Evolutionary conservation across 768 basidiomycete genomes (phyloP).

Genomic region (Candolleomyces eurysporus): DNA sequence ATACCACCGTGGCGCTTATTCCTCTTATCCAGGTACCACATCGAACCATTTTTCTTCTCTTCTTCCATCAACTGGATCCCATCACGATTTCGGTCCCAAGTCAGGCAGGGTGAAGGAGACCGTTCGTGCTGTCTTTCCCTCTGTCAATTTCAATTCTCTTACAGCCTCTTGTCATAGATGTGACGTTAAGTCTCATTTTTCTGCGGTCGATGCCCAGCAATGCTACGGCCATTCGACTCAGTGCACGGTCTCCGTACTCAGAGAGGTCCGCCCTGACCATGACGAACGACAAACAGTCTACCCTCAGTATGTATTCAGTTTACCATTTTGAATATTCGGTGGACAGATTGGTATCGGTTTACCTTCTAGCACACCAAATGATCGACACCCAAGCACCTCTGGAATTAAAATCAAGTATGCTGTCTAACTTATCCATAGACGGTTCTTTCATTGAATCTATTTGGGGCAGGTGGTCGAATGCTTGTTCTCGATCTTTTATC

Average conservation of each 20-base stretch:
- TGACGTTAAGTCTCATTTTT: conserved; percentile 57
- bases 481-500: conserved; percentile 46
- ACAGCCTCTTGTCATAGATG: conserved; percentile 38
- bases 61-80: conserved; percentile 69
- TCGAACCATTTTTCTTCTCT: conserved; percentile 69
- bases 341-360: neutral
- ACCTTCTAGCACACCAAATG: conserved; percentile 22
- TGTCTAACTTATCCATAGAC: neutral
- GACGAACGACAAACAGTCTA: neutral
- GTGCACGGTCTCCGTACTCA: conserved; percentile 14
- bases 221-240: conserved; percentile 16
- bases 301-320: neutral
- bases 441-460: neutral
- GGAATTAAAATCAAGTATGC: conserved; percentile 19
- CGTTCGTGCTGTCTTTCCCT: conserved; percentile 36
- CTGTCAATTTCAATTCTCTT: too few species aligned
- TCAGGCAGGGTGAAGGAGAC: conserved; percentile 40
- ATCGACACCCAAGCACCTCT: conserved; percentile 31
- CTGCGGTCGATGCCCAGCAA: conserved; percentile 38
- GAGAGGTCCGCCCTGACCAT: conserved; percentile 14
- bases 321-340: neutral
- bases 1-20: too few species aligned
- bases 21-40: conserved; percentile 16
- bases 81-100: conserved; percentile 57
- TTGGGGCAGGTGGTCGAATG: conserved; percentile 23